Evolutionary conservation across 495 filamentous ascomycete species (phyloP).

Genomic region (Aspergillus wentii): DNA sequence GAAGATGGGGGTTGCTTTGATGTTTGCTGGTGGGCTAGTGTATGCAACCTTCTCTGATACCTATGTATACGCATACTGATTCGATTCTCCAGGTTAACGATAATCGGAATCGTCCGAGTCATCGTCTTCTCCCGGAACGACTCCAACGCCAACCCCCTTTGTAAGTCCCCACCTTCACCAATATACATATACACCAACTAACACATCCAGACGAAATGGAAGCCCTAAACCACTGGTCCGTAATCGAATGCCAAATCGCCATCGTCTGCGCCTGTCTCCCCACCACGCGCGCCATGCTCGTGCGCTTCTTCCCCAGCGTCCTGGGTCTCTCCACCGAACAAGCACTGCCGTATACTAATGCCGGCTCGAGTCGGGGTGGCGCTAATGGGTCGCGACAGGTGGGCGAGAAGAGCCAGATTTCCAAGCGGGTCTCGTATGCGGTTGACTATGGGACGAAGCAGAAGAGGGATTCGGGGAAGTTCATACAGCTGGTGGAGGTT

Average conservation of each 20-base stretch:
- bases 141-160: slow-evolving; percentile 18
- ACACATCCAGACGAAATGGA: slow-evolving; percentile 17
- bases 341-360: slow-evolving; percentile 2
- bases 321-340: not conserved
- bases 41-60: slow-evolving; percentile 4
- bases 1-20: slow-evolving; percentile 26
- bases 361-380: not conserved
- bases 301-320: slow-evolving; percentile 13
- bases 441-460: slow-evolving; percentile 8
- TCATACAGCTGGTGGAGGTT: slow-evolving; percentile 11
- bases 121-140: slow-evolving; percentile 26
- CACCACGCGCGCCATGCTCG: slow-evolving; percentile 13
- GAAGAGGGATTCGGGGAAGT: slow-evolving; percentile 1
- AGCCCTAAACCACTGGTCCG: slow-evolving; percentile 24
- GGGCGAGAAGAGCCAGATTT: slow-evolving; percentile 6
- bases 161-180: slow-evolving; percentile 2
- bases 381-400: not conserved
- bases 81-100: slow-evolving; percentile 10
- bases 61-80: not conserved
- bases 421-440: slow-evolving; percentile 11
- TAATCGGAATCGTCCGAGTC: slow-evolving; percentile 24
- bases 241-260: slow-evolving; percentile 26
- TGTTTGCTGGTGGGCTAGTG: slow-evolving; percentile 29
- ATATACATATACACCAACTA: not conserved
- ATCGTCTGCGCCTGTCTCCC: slow-evolving; percentile 27